Percentiles rank a stretch among this genome's conserved stretches.
Evolutionary conservation across 2,329 filamentous ascomycete species (phyloP).

Genomic region (Pseudocercospora macadamiae): DNA sequence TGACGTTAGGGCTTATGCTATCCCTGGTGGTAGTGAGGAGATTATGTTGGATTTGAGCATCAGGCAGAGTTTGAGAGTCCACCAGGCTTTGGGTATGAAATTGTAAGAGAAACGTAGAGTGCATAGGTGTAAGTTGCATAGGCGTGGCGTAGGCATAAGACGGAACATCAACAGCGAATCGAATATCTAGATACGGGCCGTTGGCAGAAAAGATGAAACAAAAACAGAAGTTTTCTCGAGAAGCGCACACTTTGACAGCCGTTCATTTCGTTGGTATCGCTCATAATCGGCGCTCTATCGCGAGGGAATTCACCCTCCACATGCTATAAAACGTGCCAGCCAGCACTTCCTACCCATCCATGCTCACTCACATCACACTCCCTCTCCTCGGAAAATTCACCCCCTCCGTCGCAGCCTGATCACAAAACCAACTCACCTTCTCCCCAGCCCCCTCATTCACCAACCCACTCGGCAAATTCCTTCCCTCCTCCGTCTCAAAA

Average conservation of each 20-base stretch:
- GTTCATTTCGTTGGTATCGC: conserved; percentile 10
- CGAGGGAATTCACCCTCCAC: too few relatives aligned
- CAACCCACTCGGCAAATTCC: conserved; percentile 78
- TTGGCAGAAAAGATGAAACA: too few relatives aligned
- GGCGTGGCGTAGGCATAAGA: neutral
- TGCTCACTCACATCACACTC: conserved; percentile 43
- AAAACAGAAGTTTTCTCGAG: too few relatives aligned
- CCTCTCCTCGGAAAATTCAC: conserved; percentile 78
- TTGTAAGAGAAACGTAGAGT: conserved; percentile 57
- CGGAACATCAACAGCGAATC: neutral
- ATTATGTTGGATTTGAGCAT: conserved; percentile 99
- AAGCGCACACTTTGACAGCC: conserved; percentile 7
- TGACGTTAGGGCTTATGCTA: conserved; percentile 91
- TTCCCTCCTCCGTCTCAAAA: conserved; percentile 75
- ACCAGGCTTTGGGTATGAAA: conserved; percentile 94
- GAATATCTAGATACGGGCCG: too few relatives aligned
- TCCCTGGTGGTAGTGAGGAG: conserved; percentile 93
- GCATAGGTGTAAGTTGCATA: neutral
- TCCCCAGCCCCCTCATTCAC: conserved; percentile 85
- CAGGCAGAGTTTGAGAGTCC: conserved; percentile 83
- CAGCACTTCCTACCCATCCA: neutral
- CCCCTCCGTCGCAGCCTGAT: conserved; percentile 80
- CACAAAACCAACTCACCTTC: conserved; percentile 93
- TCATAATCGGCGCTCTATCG: too few relatives aligned
- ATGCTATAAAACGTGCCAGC: too few relatives aligned